phyloP scores from a whole-genome alignment of 805 yeast species.

The Lipomyces chichibuensis region DNA sequence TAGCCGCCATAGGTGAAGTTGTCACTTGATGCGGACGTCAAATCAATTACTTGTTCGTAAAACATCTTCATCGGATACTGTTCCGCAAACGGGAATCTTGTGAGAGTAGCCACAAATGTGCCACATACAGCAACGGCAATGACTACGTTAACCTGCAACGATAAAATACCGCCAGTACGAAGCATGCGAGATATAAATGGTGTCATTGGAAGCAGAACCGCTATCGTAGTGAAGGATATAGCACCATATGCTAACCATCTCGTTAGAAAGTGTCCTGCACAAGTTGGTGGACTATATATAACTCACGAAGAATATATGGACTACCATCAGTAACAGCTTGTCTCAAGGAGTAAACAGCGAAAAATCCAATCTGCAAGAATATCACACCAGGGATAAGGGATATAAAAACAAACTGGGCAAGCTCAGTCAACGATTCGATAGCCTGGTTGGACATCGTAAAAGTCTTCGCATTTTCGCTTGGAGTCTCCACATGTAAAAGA shows the following conservation, averaged over 20 bases:
- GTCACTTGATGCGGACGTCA: slow-evolving; percentile 16
- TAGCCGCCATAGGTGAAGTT: slow-evolving; percentile 17
- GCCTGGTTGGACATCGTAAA: neutral
- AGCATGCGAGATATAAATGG: slow-evolving; percentile 23
- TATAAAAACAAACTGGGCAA: slow-evolving; percentile 14
- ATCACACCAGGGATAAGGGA: slow-evolving; percentile 17
- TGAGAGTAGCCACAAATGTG: slow-evolving; percentile 6
- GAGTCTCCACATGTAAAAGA: neutral
- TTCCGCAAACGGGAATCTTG: slow-evolving; percentile 22
- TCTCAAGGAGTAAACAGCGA: slow-evolving; percentile 19
- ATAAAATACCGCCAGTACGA: slow-evolving; percentile 6
- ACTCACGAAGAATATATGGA: slow-evolving; percentile 19
- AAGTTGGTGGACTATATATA: no score
- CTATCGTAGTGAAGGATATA: slow-evolving; percentile 6
- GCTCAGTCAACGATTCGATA: slow-evolving; percentile 6
- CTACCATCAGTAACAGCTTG: slow-evolving; percentile 29
- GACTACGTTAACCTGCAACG: slow-evolving; percentile 1
- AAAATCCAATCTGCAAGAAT: slow-evolving; percentile 11
- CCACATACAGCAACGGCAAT: slow-evolving; percentile 4
- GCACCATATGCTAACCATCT: slow-evolving; percentile 10
- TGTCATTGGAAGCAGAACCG: slow-evolving; percentile 11
- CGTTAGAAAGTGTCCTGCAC: neutral
- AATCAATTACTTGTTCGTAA: slow-evolving; percentile 20
- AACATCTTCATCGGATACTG: slow-evolving; percentile 24
- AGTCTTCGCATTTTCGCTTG: neutral